phyloP scores from a whole-genome alignment of 2,329 filamentous ascomycete genomes.

The Mycosphaerella sp. region DNA sequence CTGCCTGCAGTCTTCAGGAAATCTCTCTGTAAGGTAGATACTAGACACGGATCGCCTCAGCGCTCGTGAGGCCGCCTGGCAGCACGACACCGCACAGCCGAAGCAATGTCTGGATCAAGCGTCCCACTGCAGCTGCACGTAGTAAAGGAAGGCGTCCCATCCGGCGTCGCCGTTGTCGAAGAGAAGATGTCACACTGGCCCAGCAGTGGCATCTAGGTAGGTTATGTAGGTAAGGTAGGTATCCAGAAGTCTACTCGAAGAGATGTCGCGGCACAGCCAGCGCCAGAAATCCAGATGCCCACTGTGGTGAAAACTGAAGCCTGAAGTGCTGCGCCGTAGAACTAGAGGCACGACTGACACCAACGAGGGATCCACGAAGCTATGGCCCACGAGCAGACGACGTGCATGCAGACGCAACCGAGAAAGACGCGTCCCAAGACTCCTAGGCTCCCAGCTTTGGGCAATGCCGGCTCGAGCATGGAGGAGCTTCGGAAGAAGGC shows the following conservation, averaged over 20 bases:
- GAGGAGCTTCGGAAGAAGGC: constrained; percentile 12
- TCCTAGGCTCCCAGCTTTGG: too few species aligned
- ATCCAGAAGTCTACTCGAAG: not conserved
- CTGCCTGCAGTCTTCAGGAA: constrained; percentile 7
- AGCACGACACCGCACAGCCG: not conserved
- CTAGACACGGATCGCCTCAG: not conserved
- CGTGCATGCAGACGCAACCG: constrained; percentile 2
- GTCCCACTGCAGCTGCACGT: constrained; percentile 7
- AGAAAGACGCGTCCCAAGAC: constrained; percentile 11
- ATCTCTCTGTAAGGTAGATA: not conserved
- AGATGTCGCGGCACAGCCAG: constrained; percentile 1
- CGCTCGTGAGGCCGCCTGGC: constrained; percentile 1
- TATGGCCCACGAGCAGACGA: constrained; percentile 11
- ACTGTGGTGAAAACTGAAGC: too few species aligned
- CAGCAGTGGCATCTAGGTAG: not conserved
- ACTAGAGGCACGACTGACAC: not conserved
- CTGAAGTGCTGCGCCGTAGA: constrained; percentile 4
- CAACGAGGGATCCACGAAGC: constrained; percentile 8
- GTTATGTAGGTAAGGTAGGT: too few species aligned
- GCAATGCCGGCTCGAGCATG: constrained; percentile 2
- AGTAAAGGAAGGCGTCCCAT: not conserved
- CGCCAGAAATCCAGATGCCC: not conserved
- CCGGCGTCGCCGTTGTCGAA: constrained; percentile 5
- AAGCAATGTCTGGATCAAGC: not conserved
- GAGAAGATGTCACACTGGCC: not conserved